Evolutionary conservation across 495 filamentous ascomycete genomes (phyloP), one percentile per base, ranked within the genome.

Genomic region (Trichoderma parareesei): DNA sequence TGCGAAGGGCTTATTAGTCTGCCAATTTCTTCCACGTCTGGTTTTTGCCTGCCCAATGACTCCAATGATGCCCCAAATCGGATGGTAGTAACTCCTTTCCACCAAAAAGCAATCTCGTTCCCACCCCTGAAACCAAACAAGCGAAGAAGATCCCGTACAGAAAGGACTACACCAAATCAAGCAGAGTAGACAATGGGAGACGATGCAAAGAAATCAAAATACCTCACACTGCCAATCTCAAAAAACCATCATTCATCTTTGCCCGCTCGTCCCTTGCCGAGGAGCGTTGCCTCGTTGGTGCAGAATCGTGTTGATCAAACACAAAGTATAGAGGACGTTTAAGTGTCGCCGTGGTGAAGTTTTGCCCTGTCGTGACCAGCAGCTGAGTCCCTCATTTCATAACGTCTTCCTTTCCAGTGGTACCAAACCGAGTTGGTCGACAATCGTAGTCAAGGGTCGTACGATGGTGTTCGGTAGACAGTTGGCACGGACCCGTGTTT

Each of bases 1-100:
- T 57, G 53, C 33, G 53, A 57, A 57, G 53, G 53, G 53, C 53
- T 11, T 37, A 33, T 57, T 57, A 57, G 53, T 57, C 53, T 57
- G 53, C 53, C 14, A 35, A 14, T 57, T 57, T 55, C 48, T 14
- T 37, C 27, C 20, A 10, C 27, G 7, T 57, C 9, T 11, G 14
- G 37, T 37, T 10, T 38, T 37, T 10, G 11, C 14, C 33, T n/a
- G 20, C 20, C 53, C 2, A 11, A 37, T 57, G 53, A 57, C 33
- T 57, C 27, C 33, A 35, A 57, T n/a, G 4, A 8, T 49, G 9
- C 46, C 18, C n/a, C 20, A 49, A 57, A 37, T 37, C 5, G 27
- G 9, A 38, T 18, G 35, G 9, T 13, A 11, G 13, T 3, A 57
- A 35, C 20, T 35, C 49, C 49, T 33, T 57, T 37, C 49, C 3